Conservation (phyloP, 176 grass and related monocot genomes). For the Raddia distichophylla region DNA sequence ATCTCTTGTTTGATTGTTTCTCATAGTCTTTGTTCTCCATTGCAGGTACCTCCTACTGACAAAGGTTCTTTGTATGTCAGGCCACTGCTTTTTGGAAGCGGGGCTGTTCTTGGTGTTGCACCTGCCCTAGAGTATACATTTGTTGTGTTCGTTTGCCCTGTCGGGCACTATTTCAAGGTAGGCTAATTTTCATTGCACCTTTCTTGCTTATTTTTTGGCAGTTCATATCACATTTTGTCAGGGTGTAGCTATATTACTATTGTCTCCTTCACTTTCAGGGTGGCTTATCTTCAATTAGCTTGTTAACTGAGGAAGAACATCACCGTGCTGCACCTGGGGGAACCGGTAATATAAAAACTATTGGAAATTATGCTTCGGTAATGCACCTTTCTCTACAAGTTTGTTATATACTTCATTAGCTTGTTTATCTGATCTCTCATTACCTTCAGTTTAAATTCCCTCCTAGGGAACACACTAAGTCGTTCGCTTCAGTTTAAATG, state of each 20-base stretch:
- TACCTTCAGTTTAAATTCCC: neutral
- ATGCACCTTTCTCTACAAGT: constrained; percentile 25
- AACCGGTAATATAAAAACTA: constrained; percentile 88
- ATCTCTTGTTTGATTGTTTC: constrained; percentile 10
- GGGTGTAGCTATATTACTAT: neutral
- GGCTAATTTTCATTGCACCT: neutral
- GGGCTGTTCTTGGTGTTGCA: constrained; percentile 81
- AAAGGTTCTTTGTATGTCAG: constrained; percentile 97
- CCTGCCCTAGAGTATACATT: constrained; percentile 85
- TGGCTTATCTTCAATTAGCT: constrained; percentile 79
- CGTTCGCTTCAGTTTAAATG: no score
- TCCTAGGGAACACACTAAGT: constrained; percentile 7
- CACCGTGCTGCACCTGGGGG: constrained; percentile 89
- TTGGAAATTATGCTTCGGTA: constrained; percentile 96
- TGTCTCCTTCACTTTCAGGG: constrained; percentile 55
- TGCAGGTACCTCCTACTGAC: constrained; percentile 72
- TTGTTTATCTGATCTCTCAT: constrained; percentile 4
- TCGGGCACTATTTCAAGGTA: constrained; percentile 98
- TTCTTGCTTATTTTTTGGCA: neutral
- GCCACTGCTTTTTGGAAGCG: constrained; percentile 78
- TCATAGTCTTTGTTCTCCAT: constrained; percentile 27
- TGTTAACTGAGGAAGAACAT: constrained; percentile 81
- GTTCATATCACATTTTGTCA: neutral
- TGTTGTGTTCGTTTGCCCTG: constrained; percentile 81
- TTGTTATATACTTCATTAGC: neutral